These are phyloP conservation scores for Phialemonium atrogriseum DNA, from an alignment of 2,329 filamentous ascomycete species.

Conservation along the genomic window DNA sequence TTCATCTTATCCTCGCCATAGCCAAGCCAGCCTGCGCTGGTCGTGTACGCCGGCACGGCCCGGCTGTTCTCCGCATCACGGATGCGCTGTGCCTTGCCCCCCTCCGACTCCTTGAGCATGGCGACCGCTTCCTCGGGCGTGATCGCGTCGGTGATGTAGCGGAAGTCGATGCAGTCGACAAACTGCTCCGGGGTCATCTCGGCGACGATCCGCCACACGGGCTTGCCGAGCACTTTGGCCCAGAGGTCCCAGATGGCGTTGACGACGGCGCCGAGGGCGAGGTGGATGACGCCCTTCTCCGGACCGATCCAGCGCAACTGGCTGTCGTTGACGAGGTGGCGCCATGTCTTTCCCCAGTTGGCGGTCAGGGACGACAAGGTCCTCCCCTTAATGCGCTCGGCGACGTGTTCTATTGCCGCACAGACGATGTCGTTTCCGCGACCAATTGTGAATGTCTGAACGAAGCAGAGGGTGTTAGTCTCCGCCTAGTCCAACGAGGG, in stretches of 20 bases:
- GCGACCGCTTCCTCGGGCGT: slow-evolving; percentile 74
- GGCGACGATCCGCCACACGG: slow-evolving; percentile 81
- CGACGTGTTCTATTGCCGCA: slow-evolving; percentile 70
- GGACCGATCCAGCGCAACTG: slow-evolving; percentile 92
- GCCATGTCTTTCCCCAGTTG: slow-evolving; percentile 85
- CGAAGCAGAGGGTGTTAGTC: slow-evolving; percentile 5
- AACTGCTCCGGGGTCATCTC: slow-evolving; percentile 87
- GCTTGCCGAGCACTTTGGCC: slow-evolving; percentile 79
- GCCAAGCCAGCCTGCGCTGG: slow-evolving; percentile 84
- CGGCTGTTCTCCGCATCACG: slow-evolving; percentile 63
- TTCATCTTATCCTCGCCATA: slow-evolving; percentile 86
- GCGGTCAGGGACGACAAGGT: slow-evolving; percentile 68
- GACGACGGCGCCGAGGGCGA: slow-evolving; percentile 80
- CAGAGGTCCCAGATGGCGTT: slow-evolving; percentile 95
- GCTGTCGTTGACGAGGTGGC: slow-evolving; percentile 82
- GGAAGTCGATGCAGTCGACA: slow-evolving; percentile 83
- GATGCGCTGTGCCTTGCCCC: slow-evolving; percentile 62
- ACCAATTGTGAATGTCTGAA: slow-evolving; percentile 69
- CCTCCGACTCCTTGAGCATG: slow-evolving; percentile 58
- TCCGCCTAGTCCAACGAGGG: no score
- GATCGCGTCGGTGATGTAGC: slow-evolving; percentile 90
- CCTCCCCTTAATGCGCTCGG: slow-evolving; percentile 65
- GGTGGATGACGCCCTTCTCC: slow-evolving; percentile 89
- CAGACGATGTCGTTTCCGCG: slow-evolving; percentile 92
- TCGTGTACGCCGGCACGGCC: slow-evolving; percentile 87